phyloP scores from a whole-genome alignment of 169 alveolate species.

The Eimeria acervulina region DNA sequence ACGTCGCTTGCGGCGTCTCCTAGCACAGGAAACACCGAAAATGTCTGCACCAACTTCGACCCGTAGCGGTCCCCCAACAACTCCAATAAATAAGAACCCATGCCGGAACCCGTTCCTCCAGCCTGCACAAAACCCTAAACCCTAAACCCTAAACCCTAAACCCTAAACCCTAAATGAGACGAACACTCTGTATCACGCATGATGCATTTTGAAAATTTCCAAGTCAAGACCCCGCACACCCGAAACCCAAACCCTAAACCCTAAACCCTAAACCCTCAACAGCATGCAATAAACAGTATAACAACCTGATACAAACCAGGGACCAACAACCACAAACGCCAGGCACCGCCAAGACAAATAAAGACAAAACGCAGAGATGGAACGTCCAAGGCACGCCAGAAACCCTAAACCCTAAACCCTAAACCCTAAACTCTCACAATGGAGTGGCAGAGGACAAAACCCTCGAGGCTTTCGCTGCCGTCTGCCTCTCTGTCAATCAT shows the following conservation, averaged over 20 bases:
- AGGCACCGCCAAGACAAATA: background rate
- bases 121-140: slow-evolving; percentile 85
- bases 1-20: slow-evolving; percentile 97
- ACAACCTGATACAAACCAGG: no score
- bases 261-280: background rate
- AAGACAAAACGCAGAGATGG: background rate
- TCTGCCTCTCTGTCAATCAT: slow-evolving; percentile 99
- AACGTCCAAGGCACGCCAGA: background rate
- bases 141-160: slow-evolving; percentile 17
- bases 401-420: background rate
- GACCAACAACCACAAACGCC: background rate
- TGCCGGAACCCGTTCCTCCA: slow-evolving; percentile 99
- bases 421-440: slow-evolving; percentile 90
- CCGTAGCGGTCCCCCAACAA: slow-evolving; percentile 95
- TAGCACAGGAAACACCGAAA: slow-evolving; percentile 96
- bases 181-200: background rate
- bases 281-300: background rate
- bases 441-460: slow-evolving; percentile 98
- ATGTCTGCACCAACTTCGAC: slow-evolving; percentile 92
- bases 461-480: slow-evolving; percentile 98
- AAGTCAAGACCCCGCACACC: no score
- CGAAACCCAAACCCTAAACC: background rate
- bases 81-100: slow-evolving; percentile 99
- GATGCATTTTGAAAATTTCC: no score
- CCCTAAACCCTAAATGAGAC: background rate